Base-by-base conservation (phyloP, 2,329 filamentous ascomycete species). In the Phyllosticta citribraziliensis region DNA sequence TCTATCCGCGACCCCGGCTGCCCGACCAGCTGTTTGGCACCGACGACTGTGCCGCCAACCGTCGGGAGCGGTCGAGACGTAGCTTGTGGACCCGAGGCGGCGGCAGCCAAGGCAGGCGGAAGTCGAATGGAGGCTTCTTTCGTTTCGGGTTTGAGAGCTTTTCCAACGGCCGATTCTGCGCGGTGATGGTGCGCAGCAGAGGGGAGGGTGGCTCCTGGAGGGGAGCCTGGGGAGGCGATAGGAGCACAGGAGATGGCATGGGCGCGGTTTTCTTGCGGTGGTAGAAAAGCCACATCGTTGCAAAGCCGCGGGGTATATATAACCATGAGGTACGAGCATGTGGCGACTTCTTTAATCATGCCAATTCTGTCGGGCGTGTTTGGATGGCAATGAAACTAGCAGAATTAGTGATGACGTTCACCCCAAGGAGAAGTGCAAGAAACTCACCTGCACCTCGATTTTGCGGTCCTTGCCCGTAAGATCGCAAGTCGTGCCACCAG, bases 251-350 rank as follows among this genome's bases (percentile, higher is more conserved):
- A 83, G 64, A 97, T 91, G 10, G 83, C 76, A 70, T 96, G 88
- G 5, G 90, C 86, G 62, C 84, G 83, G 60, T 88, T 88, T 64
- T 90, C 87, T 67, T 88, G 85, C 0, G 91, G 89, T 0, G 92
- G 91, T 59, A 88, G 78, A 72, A 97, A 97, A 10, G 91, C 91
- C 10, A 90, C 84, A 66, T 97, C 92, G 70, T 88, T 84, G 76
- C 92, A 97, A 12, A 97, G 83, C 0, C 91, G 86, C 0, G 91
- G 90, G 0, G 92, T 96, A 71, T 96, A 88, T 64, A 97, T 84
- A 33, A 96, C 85, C 91, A 97, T 96, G 59, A 96, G 80, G 71
- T 97, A 97, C 12, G 90, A 85, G 75, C 92, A 97, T 11, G 91
- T 96, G 2, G 88, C 88, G 1, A 93, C 85, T 72, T 97, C 92